phyloP scores from a whole-genome alignment of 805 yeast genomes.

The Sungouiozyma intestinalis region DNA sequence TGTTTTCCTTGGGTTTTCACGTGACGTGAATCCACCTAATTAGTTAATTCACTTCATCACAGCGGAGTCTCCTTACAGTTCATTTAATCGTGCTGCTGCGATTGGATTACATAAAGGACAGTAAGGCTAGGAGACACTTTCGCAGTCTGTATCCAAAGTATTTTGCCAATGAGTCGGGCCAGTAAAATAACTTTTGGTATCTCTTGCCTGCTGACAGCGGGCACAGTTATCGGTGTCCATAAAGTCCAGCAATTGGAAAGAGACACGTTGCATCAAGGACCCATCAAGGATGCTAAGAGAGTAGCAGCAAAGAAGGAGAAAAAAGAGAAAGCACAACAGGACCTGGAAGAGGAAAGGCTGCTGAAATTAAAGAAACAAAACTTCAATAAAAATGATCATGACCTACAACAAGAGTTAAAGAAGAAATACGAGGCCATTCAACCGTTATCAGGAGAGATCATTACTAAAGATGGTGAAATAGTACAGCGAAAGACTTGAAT shows the following conservation, averaged over 20 bases:
- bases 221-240: conserved; percentile 60
- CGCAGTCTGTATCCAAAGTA: background rate
- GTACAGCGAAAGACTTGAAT: conserved; percentile 1
- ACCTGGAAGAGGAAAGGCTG: conserved; percentile 24
- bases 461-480: conserved; percentile 32
- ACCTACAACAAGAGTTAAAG: conserved; percentile 49
- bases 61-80: too few relatives aligned
- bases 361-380: conserved; percentile 36
- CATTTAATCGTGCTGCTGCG: too few relatives aligned
- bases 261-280: conserved; percentile 68
- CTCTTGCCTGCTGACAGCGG: conserved; percentile 44
- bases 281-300: conserved; percentile 70
- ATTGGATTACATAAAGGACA: too few relatives aligned
- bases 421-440: conserved; percentile 49
- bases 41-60: too few relatives aligned
- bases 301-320: conserved; percentile 33
- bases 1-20: too few relatives aligned
- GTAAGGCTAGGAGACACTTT: background rate
- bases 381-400: conserved; percentile 55
- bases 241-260: conserved; percentile 60
- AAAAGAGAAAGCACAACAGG: conserved; percentile 9
- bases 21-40: too few relatives aligned
- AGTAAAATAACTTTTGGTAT: conserved; percentile 64
- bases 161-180: conserved; percentile 56
- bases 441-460: conserved; percentile 48